These are phyloP conservation scores for Microcera coccophila DNA, from an alignment of 2,329 filamentous ascomycete genomes.

Conservation along the genomic window DNA sequence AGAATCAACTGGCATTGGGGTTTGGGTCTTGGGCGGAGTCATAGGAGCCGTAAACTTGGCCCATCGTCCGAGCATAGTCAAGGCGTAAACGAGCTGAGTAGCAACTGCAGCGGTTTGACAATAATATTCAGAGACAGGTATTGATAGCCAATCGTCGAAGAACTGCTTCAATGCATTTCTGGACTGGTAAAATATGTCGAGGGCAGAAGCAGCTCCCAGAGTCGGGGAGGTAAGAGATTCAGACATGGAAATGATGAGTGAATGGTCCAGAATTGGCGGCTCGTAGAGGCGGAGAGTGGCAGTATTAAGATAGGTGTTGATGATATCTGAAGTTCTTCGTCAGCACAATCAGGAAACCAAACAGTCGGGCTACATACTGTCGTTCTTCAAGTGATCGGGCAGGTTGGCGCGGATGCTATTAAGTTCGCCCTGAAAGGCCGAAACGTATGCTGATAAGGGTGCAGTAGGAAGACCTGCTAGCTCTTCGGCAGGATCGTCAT, in stretches of 20 bases:
- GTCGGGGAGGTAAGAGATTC: conserved; percentile 39
- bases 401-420: conserved; percentile 38
- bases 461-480: conserved; percentile 36
- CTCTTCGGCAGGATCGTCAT: conserved; percentile 33
- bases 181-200: conserved; percentile 50
- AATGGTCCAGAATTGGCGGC: conserved; percentile 41
- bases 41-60: conserved; percentile 43
- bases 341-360: rapidly evolving
- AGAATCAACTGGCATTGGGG: conserved; percentile 25
- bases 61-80: conserved; percentile 50
- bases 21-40: conserved; percentile 21
- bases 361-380: conserved; percentile 32
- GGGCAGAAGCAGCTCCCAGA: conserved; percentile 36
- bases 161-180: conserved; percentile 45
- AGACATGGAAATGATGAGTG: conserved; percentile 40
- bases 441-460: conserved; percentile 42
- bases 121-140: conserved; percentile 43
- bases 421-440: conserved; percentile 44
- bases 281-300: conserved; percentile 45
- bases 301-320: conserved; percentile 39
- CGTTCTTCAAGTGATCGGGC: conserved; percentile 32
- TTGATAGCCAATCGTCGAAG: conserved; percentile 46
- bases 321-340: conserved; percentile 31
- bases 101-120: conserved; percentile 44
- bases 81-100: conserved; percentile 47